A percentile compares a stretch with the other conserved stretches of the same genome.
Evolutionary conservation across 23 red algal genomes (phyloP).

Genomic region (Gracilariopsis chorda): DNA sequence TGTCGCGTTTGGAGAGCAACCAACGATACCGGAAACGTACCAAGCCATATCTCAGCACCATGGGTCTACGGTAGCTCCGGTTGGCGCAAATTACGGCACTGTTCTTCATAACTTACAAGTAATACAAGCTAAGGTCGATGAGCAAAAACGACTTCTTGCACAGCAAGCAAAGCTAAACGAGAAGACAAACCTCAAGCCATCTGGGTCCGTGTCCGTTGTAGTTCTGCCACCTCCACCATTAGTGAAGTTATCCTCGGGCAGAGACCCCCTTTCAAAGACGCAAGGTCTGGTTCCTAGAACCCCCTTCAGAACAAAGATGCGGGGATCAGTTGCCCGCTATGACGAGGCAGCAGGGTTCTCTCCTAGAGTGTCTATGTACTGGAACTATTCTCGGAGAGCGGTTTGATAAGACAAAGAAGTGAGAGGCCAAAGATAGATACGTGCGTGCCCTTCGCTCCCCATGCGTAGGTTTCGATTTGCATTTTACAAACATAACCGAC

Average conservation of each 20-base stretch:
- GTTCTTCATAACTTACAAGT: constrained; percentile 56
- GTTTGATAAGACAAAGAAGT: no score
- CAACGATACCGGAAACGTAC: constrained; percentile 14
- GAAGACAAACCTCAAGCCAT: not conserved
- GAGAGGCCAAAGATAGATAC: no score
- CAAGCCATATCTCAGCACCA: constrained; percentile 17
- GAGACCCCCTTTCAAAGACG: not conserved
- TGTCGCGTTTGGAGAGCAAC: no score
- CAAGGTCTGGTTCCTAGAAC: constrained; percentile 1
- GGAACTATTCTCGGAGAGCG: no score
- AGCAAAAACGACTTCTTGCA: constrained; percentile 37
- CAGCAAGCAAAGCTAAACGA: constrained; percentile 34
- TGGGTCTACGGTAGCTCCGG: constrained; percentile 44
- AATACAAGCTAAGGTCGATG: constrained; percentile 24
- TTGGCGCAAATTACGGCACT: constrained; percentile 61
- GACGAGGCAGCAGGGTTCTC: not conserved
- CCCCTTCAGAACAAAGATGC: constrained; percentile 27
- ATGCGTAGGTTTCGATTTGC: no score
- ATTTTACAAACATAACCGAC: no score
- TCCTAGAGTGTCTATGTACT: constrained; percentile 23
- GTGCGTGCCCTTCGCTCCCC: no score
- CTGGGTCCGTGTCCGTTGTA: constrained; percentile 7
- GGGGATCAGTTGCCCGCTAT: constrained; percentile 22
- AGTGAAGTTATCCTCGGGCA: constrained; percentile 3
- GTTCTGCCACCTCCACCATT: constrained; percentile 38